These are phyloP conservation scores for Pseudopithomyces maydicus DNA, from an alignment of 2,329 filamentous ascomycete species.

Conservation along the genomic window DNA sequence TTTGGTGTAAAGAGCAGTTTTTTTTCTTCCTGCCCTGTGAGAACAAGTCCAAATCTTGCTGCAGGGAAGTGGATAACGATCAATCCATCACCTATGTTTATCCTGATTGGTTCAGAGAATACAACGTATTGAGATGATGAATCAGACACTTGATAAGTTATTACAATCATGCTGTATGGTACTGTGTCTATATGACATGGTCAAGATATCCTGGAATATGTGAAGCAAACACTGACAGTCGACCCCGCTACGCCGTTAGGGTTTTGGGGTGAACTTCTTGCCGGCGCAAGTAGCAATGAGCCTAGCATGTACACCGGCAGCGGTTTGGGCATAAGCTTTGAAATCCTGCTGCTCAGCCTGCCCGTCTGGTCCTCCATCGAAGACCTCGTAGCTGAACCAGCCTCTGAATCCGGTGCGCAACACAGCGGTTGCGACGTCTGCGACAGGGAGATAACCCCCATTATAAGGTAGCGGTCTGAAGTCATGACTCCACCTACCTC, in stretches of 20 bases:
- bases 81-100: too few relatives aligned
- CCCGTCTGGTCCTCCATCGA: constrained; percentile 64
- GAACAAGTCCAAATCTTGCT: too few relatives aligned
- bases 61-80: too few relatives aligned
- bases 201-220: neutral
- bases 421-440: constrained; percentile 68
- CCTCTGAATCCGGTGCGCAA: constrained; percentile 69
- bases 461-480: constrained; percentile 72
- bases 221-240: neutral
- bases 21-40: too few relatives aligned
- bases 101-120: too few relatives aligned
- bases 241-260: neutral
- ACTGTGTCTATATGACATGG: too few relatives aligned
- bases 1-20: neutral
- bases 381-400: constrained; percentile 73
- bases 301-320: constrained; percentile 54
- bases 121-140: too few relatives aligned
- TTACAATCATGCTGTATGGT: too few relatives aligned
- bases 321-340: constrained; percentile 57
- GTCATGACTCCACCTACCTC: constrained; percentile 73
- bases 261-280: constrained; percentile 14
- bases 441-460: constrained; percentile 72
- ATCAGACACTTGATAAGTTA: too few relatives aligned
- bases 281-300: constrained; percentile 40
- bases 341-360: constrained; percentile 58